A percentile compares a stretch with the other conserved stretches of the same genome.
Conservation (phyloP, 1,284 basidiomycete genomes). For the Ceratobasidium sp. region DNA sequence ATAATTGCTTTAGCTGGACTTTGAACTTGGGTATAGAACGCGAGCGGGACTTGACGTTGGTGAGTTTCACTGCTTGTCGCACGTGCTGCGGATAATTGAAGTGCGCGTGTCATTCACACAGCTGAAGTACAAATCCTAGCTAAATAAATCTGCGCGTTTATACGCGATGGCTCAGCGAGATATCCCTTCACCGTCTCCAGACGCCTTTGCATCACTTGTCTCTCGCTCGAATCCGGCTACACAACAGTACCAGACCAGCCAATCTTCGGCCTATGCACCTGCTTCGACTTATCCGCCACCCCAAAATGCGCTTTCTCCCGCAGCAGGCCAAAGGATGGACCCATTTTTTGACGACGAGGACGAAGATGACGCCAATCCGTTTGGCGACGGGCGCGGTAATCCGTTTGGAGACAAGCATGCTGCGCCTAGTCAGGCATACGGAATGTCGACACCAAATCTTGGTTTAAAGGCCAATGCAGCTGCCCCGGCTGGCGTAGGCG, state of each 20-base stretch:
- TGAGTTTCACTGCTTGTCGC: not conserved
- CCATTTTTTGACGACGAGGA: constrained; percentile 51
- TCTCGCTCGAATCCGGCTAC: constrained; percentile 50
- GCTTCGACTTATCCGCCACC: constrained; percentile 40
- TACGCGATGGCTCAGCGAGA: constrained; percentile 36
- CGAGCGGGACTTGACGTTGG: constrained; percentile 30
- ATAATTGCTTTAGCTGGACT: not conserved
- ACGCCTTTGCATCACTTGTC: constrained; percentile 50
- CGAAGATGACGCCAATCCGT: constrained; percentile 45
- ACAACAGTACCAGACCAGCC: constrained; percentile 29
- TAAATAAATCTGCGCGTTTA: not conserved
- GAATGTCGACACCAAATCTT: constrained; percentile 47
- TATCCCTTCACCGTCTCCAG: constrained; percentile 38
- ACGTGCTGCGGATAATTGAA: constrained; percentile 15
- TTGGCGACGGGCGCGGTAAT: constrained; percentile 43
- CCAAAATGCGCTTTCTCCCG: constrained; percentile 43
- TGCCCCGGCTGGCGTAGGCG: constrained; percentile 47
- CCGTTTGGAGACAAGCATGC: constrained; percentile 42
- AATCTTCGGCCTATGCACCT: constrained; percentile 26
- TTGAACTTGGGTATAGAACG: not conserved
- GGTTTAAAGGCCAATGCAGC: constrained; percentile 47
- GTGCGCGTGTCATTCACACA: not conserved
- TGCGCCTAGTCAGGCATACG: constrained; percentile 28
- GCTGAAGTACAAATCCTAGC: not conserved
- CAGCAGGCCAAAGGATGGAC: constrained; percentile 45